Base-by-base conservation (phyloP, 176 grass and related monocot species). In the Carex pumila region DNA sequence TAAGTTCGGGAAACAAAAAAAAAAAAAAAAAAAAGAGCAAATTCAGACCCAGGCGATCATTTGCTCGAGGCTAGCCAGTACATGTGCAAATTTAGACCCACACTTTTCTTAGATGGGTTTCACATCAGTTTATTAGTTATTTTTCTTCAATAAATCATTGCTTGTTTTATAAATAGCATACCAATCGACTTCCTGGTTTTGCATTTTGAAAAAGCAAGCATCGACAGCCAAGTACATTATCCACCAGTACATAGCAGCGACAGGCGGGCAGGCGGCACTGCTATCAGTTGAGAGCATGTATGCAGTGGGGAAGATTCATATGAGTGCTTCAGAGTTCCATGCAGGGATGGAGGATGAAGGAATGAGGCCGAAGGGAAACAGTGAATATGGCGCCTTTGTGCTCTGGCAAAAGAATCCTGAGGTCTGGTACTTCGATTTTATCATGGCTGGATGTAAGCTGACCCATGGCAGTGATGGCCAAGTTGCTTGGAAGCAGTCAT, bases 191-290 rank as follows among this genome's bases (percentile, higher is more conserved):
- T 79, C 15, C 19, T 13, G 53, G 60, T 32, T 67, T 69, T 62
- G 66, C 11, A 63, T 60, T 49, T 14, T 74, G 61, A 31, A 45
- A 76, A 89, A 99, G 96, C 96, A 95, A 99, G 96, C 91, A 53
- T 99, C 96, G 25, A 94, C 96, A 80, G 93, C 93, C 30, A 99
- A 94, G 89, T 99, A 99, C 88, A 99, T 99, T 65, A 95, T 99
- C 69, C 91, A 93, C 36, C 93, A 99, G 87, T 99, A 99, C 89
- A 92, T 99, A 36, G 96, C 96, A 11, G 96, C 93, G 49, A 99
- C 91, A 60, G 96, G 96, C n/a, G 96, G 96, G 74, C 96, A 95
- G 85, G 50, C 80, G 39, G 89, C 93, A 54, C 85, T 99, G 86
- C 88, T 85, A 90, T 90, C 91, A 74, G 65, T 95, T 71, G 87